phyloP scores from a whole-genome alignment of 2,329 filamentous ascomycete species.

The Penicillium sp. region DNA sequence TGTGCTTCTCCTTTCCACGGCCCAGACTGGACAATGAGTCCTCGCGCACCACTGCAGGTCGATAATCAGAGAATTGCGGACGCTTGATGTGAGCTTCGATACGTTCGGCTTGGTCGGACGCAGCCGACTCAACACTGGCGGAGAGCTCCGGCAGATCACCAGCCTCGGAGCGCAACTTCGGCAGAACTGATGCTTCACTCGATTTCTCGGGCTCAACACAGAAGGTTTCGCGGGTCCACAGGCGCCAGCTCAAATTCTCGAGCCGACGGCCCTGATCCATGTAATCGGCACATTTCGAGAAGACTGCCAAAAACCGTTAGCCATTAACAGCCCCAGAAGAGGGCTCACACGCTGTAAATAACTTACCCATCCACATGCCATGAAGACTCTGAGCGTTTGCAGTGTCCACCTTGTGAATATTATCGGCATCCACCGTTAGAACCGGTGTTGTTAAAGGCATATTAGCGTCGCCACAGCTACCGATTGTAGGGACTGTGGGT shows the following conservation, averaged over 20 bases:
- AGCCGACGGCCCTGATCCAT: slow-evolving; percentile 89
- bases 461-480: slow-evolving; percentile 35
- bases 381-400: slow-evolving; percentile 90
- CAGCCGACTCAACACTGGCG: slow-evolving; percentile 74
- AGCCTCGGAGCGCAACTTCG: slow-evolving; percentile 50
- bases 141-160: slow-evolving; percentile 72
- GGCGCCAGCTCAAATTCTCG: slow-evolving; percentile 93
- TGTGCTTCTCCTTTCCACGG: slow-evolving; percentile 79
- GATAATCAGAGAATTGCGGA: slow-evolving; percentile 68
- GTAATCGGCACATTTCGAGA: slow-evolving; percentile 90
- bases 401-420: slow-evolving; percentile 94
- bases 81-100: slow-evolving; percentile 62
- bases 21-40: slow-evolving; percentile 65
- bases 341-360: neutral
- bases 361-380: slow-evolving; percentile 95
- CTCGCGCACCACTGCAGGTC: slow-evolving; percentile 54
- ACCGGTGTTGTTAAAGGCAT: slow-evolving; percentile 93
- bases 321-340: neutral
- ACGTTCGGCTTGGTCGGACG: slow-evolving; percentile 63
- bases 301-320: slow-evolving; percentile 63
- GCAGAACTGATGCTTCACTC: slow-evolving; percentile 56
- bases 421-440: slow-evolving; percentile 82
- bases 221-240: slow-evolving; percentile 93
- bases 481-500: slow-evolving; percentile 9
- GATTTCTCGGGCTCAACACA: slow-evolving; percentile 71